Conservation (phyloP, 805 yeast species). For the Brettanomyces sp. region DNA sequence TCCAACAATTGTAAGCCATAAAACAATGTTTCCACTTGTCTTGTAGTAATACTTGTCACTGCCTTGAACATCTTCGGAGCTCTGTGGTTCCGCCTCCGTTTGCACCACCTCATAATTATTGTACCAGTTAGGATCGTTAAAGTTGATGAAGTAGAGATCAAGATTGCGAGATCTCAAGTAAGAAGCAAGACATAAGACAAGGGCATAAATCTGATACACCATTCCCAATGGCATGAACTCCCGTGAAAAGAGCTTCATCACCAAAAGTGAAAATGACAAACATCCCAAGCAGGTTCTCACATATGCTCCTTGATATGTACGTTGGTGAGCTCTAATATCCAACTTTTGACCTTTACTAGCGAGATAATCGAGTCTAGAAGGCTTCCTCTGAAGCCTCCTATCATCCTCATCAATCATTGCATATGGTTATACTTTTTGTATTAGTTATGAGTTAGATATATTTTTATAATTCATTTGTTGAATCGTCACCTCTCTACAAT, state of each 20-base stretch:
- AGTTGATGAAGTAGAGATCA: conserved; percentile 24
- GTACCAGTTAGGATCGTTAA: conserved; percentile 14
- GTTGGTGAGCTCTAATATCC: conserved; percentile 60
- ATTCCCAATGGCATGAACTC: conserved; percentile 63
- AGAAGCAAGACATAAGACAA: conserved; percentile 32
- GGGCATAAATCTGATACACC: conserved; percentile 54
- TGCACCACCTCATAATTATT: conserved; percentile 9
- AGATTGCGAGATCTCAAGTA: conserved; percentile 22
- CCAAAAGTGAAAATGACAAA: conserved; percentile 52
- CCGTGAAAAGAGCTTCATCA: conserved; percentile 52
- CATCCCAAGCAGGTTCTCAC: conserved; percentile 63
- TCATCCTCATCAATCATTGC: too few relatives aligned
- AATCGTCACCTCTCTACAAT: too few relatives aligned
- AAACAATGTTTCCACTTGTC: conserved; percentile 55
- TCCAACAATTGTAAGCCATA: conserved; percentile 43
- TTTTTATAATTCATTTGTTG: too few relatives aligned
- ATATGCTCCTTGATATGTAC: conserved; percentile 83
- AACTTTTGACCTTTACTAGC: conserved; percentile 33
- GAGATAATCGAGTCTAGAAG: conserved; percentile 25
- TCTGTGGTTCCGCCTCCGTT: conserved; percentile 1
- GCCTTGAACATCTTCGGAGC: background rate
- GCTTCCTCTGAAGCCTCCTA: conserved; percentile 12
- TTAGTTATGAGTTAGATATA: too few relatives aligned
- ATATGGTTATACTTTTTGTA: too few relatives aligned
- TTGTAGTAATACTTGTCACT: conserved; percentile 30